These are phyloP conservation scores for Chlorella sp. DNA, from an alignment of 139 green algal genomes.

Conservation along the genomic window DNA sequence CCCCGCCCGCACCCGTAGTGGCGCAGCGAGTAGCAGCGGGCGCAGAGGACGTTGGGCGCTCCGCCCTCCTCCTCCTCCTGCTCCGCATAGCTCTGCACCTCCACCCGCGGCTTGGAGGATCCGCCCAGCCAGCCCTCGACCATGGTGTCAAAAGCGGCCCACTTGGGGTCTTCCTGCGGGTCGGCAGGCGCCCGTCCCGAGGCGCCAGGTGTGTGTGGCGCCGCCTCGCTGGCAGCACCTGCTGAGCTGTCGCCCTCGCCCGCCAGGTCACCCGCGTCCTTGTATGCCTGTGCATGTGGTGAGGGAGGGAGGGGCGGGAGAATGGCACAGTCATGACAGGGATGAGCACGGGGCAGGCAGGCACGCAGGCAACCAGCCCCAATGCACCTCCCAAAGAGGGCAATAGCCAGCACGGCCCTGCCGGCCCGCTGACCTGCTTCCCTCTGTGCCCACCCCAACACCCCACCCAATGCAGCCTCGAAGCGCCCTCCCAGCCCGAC, in stretches of 20 bases:
- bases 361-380: too few species aligned
- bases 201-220: background rate
- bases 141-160: slow-evolving; percentile 32
- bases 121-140: slow-evolving; percentile 44
- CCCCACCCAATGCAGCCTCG: too few species aligned
- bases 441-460: too few species aligned
- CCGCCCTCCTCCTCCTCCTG: background rate
- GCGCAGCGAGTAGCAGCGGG: slow-evolving; percentile 88
- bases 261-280: slow-evolving; percentile 3
- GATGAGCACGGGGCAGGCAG: background rate
- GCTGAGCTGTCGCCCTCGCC: background rate
- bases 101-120: background rate
- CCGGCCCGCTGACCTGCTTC: background rate
- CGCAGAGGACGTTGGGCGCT: slow-evolving; percentile 73
- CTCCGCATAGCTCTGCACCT: slow-evolving; percentile 15
- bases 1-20: slow-evolving; percentile 77
- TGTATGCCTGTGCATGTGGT: background rate
- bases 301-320: background rate
- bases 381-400: too few species aligned
- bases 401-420: background rate
- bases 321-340: too few species aligned
- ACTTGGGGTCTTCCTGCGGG: slow-evolving; percentile 24
- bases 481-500: too few species aligned
- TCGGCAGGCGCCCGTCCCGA: background rate
- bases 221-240: background rate